Conservation (phyloP, 805 yeast genomes). For the Schwanniomyces polymorphus region DNA sequence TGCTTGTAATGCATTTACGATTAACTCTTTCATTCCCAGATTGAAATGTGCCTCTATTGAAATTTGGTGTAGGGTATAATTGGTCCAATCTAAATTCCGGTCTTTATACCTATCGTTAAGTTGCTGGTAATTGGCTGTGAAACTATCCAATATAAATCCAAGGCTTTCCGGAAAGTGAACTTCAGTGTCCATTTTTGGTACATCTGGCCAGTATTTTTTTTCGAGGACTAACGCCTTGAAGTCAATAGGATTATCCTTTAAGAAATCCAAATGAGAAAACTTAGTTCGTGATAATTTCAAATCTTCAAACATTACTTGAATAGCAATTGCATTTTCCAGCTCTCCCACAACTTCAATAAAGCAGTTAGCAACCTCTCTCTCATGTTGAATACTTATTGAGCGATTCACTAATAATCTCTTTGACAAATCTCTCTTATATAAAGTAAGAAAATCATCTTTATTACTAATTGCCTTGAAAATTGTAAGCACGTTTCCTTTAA, state of each 20-base stretch:
- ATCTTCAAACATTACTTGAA: constrained; percentile 36
- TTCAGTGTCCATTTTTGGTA: constrained; percentile 23
- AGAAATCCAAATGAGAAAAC: constrained; percentile 8
- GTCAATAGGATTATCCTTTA: constrained; percentile 10
- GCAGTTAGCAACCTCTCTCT: constrained; percentile 20
- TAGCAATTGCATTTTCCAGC: constrained; percentile 24
- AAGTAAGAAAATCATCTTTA: constrained; percentile 29
- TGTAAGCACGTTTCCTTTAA: constrained; percentile 16
- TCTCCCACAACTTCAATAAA: constrained; percentile 31
- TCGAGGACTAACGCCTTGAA: constrained; percentile 34
- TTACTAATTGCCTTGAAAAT: constrained; percentile 34
- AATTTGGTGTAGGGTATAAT: constrained; percentile 41
- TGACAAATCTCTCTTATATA: constrained; percentile 37
- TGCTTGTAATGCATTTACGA: constrained; percentile 46
- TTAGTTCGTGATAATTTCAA: constrained; percentile 18
- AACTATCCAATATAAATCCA: constrained; percentile 15
- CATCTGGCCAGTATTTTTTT: constrained; percentile 40
- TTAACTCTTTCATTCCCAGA: constrained; percentile 29
- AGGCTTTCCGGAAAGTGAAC: constrained; percentile 25
- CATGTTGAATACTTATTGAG: constrained; percentile 16
- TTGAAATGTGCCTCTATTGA: constrained; percentile 30
- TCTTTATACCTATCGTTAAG: constrained; percentile 19
- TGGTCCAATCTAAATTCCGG: constrained; percentile 41
- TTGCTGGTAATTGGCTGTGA: constrained; percentile 17
- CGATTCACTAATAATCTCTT: constrained; percentile 31